Evolutionary conservation across 176 grass and related monocot genomes (phyloP).

Genomic region (Alloteropsis semialata): DNA sequence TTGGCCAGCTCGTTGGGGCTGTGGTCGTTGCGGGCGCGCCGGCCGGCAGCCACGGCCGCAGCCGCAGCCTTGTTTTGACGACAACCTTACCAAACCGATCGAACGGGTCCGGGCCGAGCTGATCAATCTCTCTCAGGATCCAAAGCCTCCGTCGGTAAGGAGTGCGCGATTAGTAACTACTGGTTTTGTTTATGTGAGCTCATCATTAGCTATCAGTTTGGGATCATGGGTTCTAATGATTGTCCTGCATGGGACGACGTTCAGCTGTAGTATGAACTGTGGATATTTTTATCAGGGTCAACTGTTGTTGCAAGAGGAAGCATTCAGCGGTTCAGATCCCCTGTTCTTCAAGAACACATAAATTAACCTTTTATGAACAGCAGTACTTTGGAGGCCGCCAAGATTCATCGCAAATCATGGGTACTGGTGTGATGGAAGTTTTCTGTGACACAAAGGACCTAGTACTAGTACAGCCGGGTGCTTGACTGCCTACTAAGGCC

Average conservation of each 20-base stretch:
- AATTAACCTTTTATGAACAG: no score
- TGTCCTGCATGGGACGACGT: background rate
- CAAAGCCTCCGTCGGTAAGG: background rate
- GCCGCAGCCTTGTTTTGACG: background rate
- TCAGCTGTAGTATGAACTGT: background rate
- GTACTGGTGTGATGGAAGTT: background rate
- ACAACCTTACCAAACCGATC: no score
- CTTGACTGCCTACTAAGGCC: background rate
- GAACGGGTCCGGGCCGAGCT: background rate
- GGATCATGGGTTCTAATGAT: constrained; percentile 32
- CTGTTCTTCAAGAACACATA: background rate
- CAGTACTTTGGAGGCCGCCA: no score
- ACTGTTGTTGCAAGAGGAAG: background rate
- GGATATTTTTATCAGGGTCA: background rate
- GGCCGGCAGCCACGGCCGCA: background rate
- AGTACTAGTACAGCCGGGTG: background rate
- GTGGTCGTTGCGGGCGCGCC: no score
- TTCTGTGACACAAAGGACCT: background rate
- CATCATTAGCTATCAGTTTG: background rate
- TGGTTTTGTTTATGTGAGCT: background rate
- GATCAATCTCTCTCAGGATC: background rate
- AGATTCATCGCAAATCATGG: background rate
- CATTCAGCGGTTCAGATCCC: background rate
- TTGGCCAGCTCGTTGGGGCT: background rate
- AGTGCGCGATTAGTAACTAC: background rate